Base-by-base conservation (phyloP, 139 green algal species). In the Astrephomene gubernaculifera region DNA sequence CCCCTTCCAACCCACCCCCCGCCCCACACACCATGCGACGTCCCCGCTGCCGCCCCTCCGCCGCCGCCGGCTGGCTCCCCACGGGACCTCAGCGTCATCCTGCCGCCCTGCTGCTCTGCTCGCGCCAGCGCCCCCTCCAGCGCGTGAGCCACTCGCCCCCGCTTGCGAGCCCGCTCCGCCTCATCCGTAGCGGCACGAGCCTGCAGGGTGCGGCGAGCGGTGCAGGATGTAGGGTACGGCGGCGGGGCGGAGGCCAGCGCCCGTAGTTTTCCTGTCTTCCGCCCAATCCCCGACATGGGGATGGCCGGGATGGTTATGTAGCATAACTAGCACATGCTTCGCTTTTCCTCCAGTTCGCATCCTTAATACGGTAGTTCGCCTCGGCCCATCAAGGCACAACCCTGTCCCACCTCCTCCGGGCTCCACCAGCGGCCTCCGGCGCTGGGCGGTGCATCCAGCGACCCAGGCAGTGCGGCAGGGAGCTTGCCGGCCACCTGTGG, bases 81-180 rank as follows among this genome's bases (percentile, higher is more conserved):
- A 52, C n/a, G 19, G 60, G n/a, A n/a, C 33, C 87, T 78, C 64
- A 93, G 86, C 69, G 70, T 67, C 22, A 93, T 69, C 0, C 39
- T 44, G 6, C 87, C 90, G 8, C 90, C 90, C n/a, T 54, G 31
- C 49, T 67, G 63, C 43, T 49, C 86, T 25, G 90, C 90, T 1
- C 61, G 71, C 17, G 38, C 65, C 25, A 93, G 43, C 3, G 86
- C 86, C 7, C 49, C 52, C 86, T 93, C 90, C 36, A 95, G 68
- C 68, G 76, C 78, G n/a, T 92, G 80, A 54, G 64, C 33, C 39
- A 88, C 71, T 45, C 87, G 87, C 78, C 52, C 87, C 45, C 73
- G 73, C 53, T 87, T 73, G 54, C 87, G 80, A 9, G 71, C 54
- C 7, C 65, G 44, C 43, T 85, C 87, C 5, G 85, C 85, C 53